phyloP scores from a whole-genome alignment of 2,329 filamentous ascomycete genomes.

The Penicillium sp. region DNA sequence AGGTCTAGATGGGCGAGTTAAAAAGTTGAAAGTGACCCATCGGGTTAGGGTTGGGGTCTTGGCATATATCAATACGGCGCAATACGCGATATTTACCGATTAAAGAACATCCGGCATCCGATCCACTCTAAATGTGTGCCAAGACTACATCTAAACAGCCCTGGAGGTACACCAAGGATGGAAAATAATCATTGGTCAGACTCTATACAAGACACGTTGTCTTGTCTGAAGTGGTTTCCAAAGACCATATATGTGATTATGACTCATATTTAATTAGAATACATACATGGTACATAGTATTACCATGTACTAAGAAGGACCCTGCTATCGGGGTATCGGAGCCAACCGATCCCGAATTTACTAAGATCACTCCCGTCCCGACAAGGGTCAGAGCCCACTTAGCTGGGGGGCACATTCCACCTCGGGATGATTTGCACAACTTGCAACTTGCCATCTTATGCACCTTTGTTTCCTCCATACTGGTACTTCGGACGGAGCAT shows the following conservation, averaged over 20 bases:
- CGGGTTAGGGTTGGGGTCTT: neutral
- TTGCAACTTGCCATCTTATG: neutral
- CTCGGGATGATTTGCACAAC: neutral
- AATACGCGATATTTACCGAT: neutral
- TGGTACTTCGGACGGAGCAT: neutral
- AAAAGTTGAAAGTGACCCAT: neutral
- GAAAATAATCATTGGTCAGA: neutral
- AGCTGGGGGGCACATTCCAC: neutral
- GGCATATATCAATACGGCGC: neutral
- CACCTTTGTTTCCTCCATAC: neutral
- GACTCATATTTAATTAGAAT: neutral
- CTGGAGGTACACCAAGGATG: neutral
- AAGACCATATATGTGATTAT: neutral
- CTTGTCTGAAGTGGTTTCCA: neutral
- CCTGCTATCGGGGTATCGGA: neutral
- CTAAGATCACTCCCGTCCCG: neutral
- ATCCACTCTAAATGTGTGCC: neutral
- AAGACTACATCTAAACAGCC: neutral
- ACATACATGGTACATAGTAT: neutral
- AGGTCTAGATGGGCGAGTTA: neutral
- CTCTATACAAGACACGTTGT: neutral
- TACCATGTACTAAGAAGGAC: neutral
- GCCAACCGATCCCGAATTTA: neutral
- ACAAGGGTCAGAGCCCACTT: neutral
- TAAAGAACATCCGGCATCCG: constrained; percentile 1